Evolutionary conservation across 441 rosid species (phyloP).

Genomic region (Adansonia madagascariensis): DNA sequence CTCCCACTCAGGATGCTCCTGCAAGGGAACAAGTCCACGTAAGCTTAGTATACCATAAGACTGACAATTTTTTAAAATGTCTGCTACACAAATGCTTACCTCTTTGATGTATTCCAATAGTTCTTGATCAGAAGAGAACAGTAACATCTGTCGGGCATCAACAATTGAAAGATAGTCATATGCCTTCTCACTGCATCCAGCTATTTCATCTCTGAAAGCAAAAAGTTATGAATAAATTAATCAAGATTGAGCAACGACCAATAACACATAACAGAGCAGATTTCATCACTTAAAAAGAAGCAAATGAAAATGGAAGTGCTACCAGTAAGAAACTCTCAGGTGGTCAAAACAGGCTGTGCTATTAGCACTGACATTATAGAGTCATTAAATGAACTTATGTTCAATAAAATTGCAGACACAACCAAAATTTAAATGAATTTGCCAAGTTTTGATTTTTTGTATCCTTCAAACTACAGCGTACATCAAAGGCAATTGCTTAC

Average conservation of each 20-base stretch:
- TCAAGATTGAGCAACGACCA: not conserved
- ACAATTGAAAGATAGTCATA: slow-evolving; percentile 73
- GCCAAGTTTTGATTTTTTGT: not conserved
- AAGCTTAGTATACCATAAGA: not conserved
- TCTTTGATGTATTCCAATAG: slow-evolving; percentile 70
- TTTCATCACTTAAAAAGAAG: not conserved
- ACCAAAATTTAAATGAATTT: too few species aligned
- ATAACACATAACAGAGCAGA: not conserved
- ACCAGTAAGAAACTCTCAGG: not conserved
- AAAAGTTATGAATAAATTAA: slow-evolving; percentile 11
- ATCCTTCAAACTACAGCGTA: not conserved
- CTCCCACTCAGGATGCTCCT: slow-evolving; percentile 94
- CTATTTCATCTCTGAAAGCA: slow-evolving; percentile 79
- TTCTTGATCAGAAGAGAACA: slow-evolving; percentile 76
- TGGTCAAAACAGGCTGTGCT: not conserved
- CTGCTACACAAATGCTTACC: slow-evolving; percentile 42
- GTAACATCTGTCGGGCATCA: slow-evolving; percentile 77
- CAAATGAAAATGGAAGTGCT: not conserved
- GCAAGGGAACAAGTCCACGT: slow-evolving; percentile 17
- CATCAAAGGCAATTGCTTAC: slow-evolving; percentile 40
- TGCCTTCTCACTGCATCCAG: slow-evolving; percentile 99
- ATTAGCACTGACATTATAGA: not conserved
- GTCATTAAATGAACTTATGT: not conserved
- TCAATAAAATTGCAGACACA: not conserved
- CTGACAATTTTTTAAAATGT: too few species aligned